Evolutionary conservation across 129 eudicot species (phyloP), one percentile per base, ranked within the genome.

Genomic region (Pulicaria dysenterica): DNA sequence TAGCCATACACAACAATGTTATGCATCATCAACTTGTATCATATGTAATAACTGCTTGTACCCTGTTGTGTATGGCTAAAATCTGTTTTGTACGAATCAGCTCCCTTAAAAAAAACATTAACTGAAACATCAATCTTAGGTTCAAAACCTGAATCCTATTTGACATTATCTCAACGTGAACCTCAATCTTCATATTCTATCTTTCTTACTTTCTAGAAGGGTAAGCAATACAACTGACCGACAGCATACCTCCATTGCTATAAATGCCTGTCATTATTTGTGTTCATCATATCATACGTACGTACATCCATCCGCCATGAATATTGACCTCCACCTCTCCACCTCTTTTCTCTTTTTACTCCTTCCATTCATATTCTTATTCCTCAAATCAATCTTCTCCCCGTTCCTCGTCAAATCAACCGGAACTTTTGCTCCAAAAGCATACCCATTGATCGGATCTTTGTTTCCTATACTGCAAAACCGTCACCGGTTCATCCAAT

Each of bases 371-470:
- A 43, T 24, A 24, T 1, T 38, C 12, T 44, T 70, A 58, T 47
- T 59, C 67, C 65, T 72, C 59, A 67, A 46, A 42, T 64, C 82
- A 50, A 3, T 72, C 41, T n/a, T 53, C 61, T 47, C 62, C 12
- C 46, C 39, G 13, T 34, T 17, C 49, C 49, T 72, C 46, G n/a
- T 69, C 58, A 53, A 81, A 67, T 1, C 19, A 40, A 3, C 69
- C 34, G 12, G 12, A 43, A 58, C 50, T 1, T 7, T 1, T 5
- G 41, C 66, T 54, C 57, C 86, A 58, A 24, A 44, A 53, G 72
- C 87, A 10, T 86, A 82, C 75, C 96, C 96, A 0, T 6, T 89
- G 0, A 57, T 89, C 53, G 92, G 96, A 16, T 86, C 90, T 2
- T 72, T 76, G 8, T 51, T 84, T 77, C 7, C 73, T 3, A 42